These are phyloP conservation scores for Backusella westeae DNA, from an alignment of 192 early-diverging fungal species.

Conservation along the genomic window DNA sequence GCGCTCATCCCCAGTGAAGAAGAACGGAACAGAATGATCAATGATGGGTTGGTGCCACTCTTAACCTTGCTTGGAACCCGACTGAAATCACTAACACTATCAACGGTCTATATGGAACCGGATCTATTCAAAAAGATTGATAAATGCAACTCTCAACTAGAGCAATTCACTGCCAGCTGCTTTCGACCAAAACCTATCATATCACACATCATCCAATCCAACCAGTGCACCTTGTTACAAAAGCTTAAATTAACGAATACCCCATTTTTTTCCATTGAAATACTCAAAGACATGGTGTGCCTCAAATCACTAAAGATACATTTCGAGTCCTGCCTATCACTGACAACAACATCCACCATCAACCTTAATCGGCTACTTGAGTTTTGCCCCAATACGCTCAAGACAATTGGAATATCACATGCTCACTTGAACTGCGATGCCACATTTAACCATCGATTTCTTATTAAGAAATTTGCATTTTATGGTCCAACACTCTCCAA, in stretches of 20 bases:
- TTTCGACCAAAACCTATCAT: not conserved
- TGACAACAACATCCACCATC: not conserved
- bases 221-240: not conserved
- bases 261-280: not conserved
- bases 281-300: not conserved
- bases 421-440: not conserved
- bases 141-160: not conserved
- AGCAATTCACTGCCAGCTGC: not conserved
- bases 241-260: not conserved
- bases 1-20: not conserved
- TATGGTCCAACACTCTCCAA: not conserved
- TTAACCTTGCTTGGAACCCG: not conserved
- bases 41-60: not conserved
- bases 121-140: not conserved
- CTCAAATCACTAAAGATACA: not conserved
- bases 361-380: not conserved
- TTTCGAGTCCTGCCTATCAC: not conserved
- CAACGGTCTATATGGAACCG: not conserved
- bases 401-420: not conserved
- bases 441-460: not conserved
- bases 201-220: not conserved
- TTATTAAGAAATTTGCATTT: not conserved
- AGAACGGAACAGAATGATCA: not conserved
- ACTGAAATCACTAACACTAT: not conserved
- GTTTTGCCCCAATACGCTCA: not conserved